Base-by-base conservation (phyloP, 1,284 basidiomycete species). In the Puccinia coronata region DNA sequence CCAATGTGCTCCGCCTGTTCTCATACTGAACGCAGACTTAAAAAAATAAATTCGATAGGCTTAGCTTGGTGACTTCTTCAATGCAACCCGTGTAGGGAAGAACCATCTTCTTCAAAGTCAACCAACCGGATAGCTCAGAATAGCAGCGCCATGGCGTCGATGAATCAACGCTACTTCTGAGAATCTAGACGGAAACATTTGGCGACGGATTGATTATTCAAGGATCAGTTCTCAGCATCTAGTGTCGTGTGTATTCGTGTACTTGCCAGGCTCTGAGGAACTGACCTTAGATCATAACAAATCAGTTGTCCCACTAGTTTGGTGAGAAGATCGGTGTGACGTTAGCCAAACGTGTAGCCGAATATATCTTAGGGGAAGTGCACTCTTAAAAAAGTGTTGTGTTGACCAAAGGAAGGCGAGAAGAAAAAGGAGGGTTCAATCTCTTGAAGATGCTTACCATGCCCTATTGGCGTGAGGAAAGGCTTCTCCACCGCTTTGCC, bases 1-100 rank as follows among this genome's bases (percentile, higher is more conserved):
- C 86, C 86, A 86, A 69, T 86, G 86, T 3, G 86, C 84, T 20
- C 84, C 84, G 47, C 86, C 86, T 4, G 86, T 86, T 18, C 84
- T 72, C 1, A 85, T 83, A 4, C 85, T 85, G 75, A 86, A 86
- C 12, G 86, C 85, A 14, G 85, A 85, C 1, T 85, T 85, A 36
- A 31, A 53, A 49, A 72, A 43, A 43, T 18, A 43, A 43, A 25
- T 47, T 47, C 16, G 43, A 59, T 59, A 34, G 18, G 8, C 4
- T 51, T 4, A 51, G 49, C 49, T 51, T 51, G 49, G 23, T 16
- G 6, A 59, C 31, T 8, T 59, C 57, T 59, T 59, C 8, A 11
- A 34, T 59, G n/a, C n/a, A 67, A 41, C 16, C 63, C 11, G 16
- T 5, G 20, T 18, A 28, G 11, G 36, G 25, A 39, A 63, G 36